Conservation (phyloP, 2,329 filamentous ascomycete genomes). For the Ophiosphaerella korrae region DNA sequence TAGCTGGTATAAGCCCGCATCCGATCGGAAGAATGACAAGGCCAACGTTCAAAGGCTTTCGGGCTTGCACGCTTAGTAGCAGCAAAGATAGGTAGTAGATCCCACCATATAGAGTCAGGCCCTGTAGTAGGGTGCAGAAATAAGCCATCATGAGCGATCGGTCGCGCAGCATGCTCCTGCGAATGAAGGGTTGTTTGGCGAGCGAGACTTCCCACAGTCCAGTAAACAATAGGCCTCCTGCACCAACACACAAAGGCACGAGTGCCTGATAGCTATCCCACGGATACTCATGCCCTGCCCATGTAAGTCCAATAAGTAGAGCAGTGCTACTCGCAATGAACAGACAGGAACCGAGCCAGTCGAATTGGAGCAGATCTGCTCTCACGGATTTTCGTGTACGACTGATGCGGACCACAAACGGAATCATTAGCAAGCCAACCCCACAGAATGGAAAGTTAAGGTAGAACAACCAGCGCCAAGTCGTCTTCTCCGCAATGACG, state of each 20-base stretch:
- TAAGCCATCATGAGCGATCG: background rate
- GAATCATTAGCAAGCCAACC: background rate
- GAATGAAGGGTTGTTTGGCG: background rate
- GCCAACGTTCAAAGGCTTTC: background rate
- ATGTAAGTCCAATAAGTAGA: background rate
- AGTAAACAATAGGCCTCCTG: background rate
- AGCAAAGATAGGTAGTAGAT: background rate
- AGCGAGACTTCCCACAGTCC: background rate
- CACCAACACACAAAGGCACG: background rate
- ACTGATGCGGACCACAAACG: background rate
- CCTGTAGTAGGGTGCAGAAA: background rate
- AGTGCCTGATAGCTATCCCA: background rate
- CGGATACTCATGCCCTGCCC: background rate
- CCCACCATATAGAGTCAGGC: background rate
- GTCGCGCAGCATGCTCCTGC: background rate
- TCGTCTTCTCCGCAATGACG: background rate
- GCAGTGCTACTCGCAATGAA: background rate
- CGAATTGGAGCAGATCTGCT: background rate
- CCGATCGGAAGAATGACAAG: background rate
- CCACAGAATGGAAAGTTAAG: background rate
- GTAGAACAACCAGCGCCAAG: background rate
- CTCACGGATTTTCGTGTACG: background rate
- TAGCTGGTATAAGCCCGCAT: background rate
- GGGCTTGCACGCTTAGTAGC: background rate
- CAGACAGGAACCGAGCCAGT: background rate